These are phyloP conservation scores for Taphrina deformans DNA, from an alignment of 1,139 yeast species.

Conservation along the genomic window DNA sequence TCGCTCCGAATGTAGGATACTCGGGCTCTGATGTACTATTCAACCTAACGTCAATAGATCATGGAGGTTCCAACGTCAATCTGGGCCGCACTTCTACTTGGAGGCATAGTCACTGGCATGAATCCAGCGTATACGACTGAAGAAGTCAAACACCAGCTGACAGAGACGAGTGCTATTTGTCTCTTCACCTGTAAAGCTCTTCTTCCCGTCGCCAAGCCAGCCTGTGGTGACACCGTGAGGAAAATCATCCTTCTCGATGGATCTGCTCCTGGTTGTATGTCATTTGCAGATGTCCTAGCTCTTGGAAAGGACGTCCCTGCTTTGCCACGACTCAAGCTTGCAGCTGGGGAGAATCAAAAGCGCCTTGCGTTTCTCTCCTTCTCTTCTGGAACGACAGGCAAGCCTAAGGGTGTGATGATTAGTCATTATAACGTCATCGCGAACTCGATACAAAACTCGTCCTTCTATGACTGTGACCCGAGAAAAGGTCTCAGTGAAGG, in stretches of 20 bases:
- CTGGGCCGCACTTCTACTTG: constrained; percentile 28
- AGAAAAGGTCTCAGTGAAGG: constrained; percentile 5
- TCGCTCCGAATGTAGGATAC: constrained; percentile 42
- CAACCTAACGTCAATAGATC: constrained; percentile 42
- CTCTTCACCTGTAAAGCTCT: constrained; percentile 42
- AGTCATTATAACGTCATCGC: constrained; percentile 48
- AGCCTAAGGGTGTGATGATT: constrained; percentile 64
- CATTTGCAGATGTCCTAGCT: constrained; percentile 39
- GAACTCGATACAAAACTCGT: constrained; percentile 39
- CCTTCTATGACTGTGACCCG: constrained; percentile 19
- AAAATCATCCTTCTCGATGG: constrained; percentile 29
- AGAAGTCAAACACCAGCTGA: constrained; percentile 47
- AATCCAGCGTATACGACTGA: constrained; percentile 45
- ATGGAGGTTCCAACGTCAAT: constrained; percentile 27
- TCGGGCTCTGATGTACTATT: not conserved
- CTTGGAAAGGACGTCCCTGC: constrained; percentile 33
- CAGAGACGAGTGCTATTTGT: constrained; percentile 42
- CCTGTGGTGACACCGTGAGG: constrained; percentile 41
- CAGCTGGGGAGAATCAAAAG: constrained; percentile 39
- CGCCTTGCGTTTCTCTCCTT: constrained; percentile 51
- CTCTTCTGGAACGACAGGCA: constrained; percentile 69
- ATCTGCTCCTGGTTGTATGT: constrained; percentile 25
- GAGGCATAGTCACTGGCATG: constrained; percentile 45
- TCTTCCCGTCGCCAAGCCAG: constrained; percentile 38
- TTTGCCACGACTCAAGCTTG: constrained; percentile 38